A percentile compares a stretch with the other conserved stretches of the same genome.
Conservation (phyloP, 2,329 filamentous ascomycete genomes). For the Ramularia endophylla region DNA sequence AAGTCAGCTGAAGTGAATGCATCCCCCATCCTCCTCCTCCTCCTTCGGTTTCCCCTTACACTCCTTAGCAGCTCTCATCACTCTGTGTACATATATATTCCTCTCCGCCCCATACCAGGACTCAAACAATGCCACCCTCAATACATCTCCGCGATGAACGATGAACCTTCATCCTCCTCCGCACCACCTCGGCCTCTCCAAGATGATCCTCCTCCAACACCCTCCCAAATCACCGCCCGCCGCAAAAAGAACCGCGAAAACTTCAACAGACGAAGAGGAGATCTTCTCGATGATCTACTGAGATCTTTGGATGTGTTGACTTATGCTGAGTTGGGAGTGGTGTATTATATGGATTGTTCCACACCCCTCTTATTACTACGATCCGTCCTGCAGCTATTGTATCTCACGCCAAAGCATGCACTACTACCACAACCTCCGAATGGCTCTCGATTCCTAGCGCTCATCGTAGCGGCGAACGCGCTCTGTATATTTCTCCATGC, state of each 20-base stretch:
- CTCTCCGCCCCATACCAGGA: too few species aligned
- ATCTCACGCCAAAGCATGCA: slow-evolving; percentile 54
- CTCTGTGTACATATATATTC: too few species aligned
- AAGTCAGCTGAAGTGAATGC: too few species aligned
- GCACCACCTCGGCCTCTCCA: too few species aligned
- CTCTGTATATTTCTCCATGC: slow-evolving; percentile 52
- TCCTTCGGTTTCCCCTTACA: too few species aligned
- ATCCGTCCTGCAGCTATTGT: slow-evolving; percentile 50
- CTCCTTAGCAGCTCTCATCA: too few species aligned
- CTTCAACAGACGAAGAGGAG: slow-evolving; percentile 38
- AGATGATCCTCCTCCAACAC: too few species aligned
- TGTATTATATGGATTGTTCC: slow-evolving; percentile 54
- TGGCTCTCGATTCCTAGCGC: slow-evolving; percentile 45
- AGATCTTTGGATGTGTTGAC: slow-evolving; percentile 54
- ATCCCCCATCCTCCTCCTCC: too few species aligned
- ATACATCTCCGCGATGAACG: too few species aligned
- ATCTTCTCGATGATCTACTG: slow-evolving; percentile 51
- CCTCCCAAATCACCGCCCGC: slow-evolving; percentile 13
- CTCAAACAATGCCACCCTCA: too few species aligned
- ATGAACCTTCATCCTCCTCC: too few species aligned
- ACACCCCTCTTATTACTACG: slow-evolving; percentile 49
- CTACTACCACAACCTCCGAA: slow-evolving; percentile 46
- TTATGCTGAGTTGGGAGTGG: slow-evolving; percentile 54
- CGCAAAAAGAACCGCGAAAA: slow-evolving; percentile 28
- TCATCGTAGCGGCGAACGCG: slow-evolving; percentile 50